A percentile compares a stretch with the other conserved stretches of the same genome.
Evolutionary conservation across 257 asterid genomes (phyloP).

Genomic region (Ajuga chamaepitys): DNA sequence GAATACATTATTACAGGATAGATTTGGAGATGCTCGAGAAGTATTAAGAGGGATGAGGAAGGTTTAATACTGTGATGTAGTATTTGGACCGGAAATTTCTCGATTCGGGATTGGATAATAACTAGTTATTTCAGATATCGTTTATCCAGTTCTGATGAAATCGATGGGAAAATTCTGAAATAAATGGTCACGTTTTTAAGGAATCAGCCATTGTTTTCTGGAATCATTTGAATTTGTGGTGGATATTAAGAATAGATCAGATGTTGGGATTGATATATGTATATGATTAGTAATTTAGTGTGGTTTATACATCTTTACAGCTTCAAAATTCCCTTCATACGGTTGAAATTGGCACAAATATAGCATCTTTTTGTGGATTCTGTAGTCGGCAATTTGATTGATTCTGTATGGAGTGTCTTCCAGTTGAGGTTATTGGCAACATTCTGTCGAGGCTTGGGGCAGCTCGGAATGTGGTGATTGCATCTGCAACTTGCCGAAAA

Average conservation of each 20-base stretch:
- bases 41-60: neutral
- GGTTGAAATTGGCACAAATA: slow-evolving; percentile 8
- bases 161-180: neutral
- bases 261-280: slow-evolving; percentile 10
- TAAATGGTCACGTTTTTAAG: neutral
- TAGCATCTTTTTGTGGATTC: slow-evolving; percentile 10
- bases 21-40: neutral
- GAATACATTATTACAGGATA: slow-evolving; percentile 11
- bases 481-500: slow-evolving; percentile 77
- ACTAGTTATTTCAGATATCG: neutral
- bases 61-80: slow-evolving; percentile 6
- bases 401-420: slow-evolving; percentile 63
- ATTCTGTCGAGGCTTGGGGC: slow-evolving; percentile 71
- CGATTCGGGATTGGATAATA: neutral
- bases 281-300: slow-evolving; percentile 7
- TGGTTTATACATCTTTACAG: neutral
- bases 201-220: neutral
- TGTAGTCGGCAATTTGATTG: slow-evolving; percentile 5
- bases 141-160: neutral
- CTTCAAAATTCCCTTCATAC: slow-evolving; percentile 3
- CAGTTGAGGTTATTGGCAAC: slow-evolving; percentile 89
- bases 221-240: neutral
- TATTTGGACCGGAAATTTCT: neutral
- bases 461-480: slow-evolving; percentile 78
- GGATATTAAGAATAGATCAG: neutral